Base-by-base conservation (phyloP, 2,329 filamentous ascomycete genomes). In the Geosmithia morbida region DNA sequence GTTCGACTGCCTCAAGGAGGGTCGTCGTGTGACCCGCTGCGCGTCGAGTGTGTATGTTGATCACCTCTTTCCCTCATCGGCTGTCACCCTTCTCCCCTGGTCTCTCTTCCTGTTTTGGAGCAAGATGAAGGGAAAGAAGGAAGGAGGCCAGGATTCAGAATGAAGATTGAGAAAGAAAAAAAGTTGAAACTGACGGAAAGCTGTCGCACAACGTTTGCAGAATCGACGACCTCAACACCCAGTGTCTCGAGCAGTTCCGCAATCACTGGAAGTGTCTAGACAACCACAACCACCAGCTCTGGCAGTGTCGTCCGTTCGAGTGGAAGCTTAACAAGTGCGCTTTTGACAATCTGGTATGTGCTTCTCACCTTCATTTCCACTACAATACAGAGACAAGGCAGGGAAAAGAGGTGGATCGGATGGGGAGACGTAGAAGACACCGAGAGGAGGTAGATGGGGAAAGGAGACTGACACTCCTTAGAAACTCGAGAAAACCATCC, bases 281-380 rank as follows among this genome's bases (percentile, higher is more conserved):
- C 61, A 83, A 94, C 71, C 89, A 94, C 72, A 98, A 98, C 74
- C 92, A 98, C 62, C 87, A 95, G 68, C 72, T 97, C 50, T 98
- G 87, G 85, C 87, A 97, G 61, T 98, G 92, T 72, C 80, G 92
- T 58, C 81, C 81, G 59, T 73, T 77, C 53, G 92, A 98, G 74
- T 83, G 87, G 78, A 82, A 82, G 62, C 72, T 98, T 59, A 98
- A 96, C 75, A 84, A 83, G 70, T 98, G 92, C 67, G 89, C 96
- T 45, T 97, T 85, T 62, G 83, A 96, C 55, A 97, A 96, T 65
- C 68, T 98, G 71, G 92, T 98, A 73, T 52, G 85, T 73, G 11
- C 16, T n/a, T n/a, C n/a, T n/a, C n/a, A n/a, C n/a, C n/a, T n/a
- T n/a, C n/a, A n/a, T n/a, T n/a, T n/a, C n/a, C n/a, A n/a, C n/a